Evolutionary conservation across 2,329 filamentous ascomycete species (phyloP).

Genomic region (Diaporthe citriasiana): DNA sequence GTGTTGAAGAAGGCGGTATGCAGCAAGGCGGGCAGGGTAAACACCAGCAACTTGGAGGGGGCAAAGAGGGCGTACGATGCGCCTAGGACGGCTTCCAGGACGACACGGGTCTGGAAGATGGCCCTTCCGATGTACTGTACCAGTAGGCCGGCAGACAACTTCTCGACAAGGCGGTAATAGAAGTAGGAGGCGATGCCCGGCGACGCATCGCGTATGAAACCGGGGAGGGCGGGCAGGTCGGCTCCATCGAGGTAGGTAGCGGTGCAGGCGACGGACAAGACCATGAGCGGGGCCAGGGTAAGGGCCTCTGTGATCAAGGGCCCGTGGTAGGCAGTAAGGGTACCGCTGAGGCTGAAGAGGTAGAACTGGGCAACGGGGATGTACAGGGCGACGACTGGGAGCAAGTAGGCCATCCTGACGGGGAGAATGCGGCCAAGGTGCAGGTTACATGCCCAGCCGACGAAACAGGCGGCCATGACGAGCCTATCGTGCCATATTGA

Average conservation of each 20-base stretch:
- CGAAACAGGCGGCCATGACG: slow-evolving; percentile 75
- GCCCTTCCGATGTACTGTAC: slow-evolving; percentile 70
- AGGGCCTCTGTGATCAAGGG: slow-evolving; percentile 81
- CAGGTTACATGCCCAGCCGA: slow-evolving; percentile 79
- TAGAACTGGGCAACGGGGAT: slow-evolving; percentile 81
- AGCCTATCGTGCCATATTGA: slow-evolving; percentile 78
- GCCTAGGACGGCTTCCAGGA: slow-evolving; percentile 78
- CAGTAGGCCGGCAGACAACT: slow-evolving; percentile 56
- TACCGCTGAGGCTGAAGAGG: slow-evolving; percentile 75
- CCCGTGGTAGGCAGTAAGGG: slow-evolving; percentile 78
- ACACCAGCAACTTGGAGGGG: slow-evolving; percentile 77
- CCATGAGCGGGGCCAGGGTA: slow-evolving; percentile 78
- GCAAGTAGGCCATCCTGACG: slow-evolving; percentile 64
- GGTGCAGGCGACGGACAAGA: slow-evolving; percentile 74
- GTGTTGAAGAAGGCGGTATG: slow-evolving; percentile 81
- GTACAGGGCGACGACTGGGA: slow-evolving; percentile 82
- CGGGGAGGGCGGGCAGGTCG: slow-evolving; percentile 67
- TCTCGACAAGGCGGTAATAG: slow-evolving; percentile 70
- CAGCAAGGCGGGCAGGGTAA: slow-evolving; percentile 79
- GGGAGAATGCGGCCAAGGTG: slow-evolving; percentile 65
- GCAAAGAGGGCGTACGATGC: slow-evolving; percentile 74
- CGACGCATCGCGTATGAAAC: slow-evolving; percentile 72
- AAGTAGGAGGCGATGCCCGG: slow-evolving; percentile 77
- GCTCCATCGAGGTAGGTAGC: slow-evolving; percentile 75
- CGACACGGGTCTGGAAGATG: slow-evolving; percentile 77